phyloP scores from a whole-genome alignment of 495 filamentous ascomycete species.

The Podospora fimiseda region DNA sequence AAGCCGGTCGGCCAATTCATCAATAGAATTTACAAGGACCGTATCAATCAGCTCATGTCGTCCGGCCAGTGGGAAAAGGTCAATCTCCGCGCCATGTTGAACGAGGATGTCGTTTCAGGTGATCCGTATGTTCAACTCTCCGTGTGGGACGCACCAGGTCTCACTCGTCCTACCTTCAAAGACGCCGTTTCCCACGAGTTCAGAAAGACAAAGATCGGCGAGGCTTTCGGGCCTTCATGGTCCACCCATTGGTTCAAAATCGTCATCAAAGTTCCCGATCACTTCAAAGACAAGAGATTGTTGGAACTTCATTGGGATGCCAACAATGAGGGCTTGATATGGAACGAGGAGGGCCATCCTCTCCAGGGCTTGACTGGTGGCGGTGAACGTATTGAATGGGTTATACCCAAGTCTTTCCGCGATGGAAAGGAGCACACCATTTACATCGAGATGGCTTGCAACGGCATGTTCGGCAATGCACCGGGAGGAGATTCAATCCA shows the following conservation, averaged over 20 bases:
- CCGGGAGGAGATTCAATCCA: slow-evolving; percentile 80
- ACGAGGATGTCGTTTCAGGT: slow-evolving; percentile 65
- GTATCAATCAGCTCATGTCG: slow-evolving; percentile 72
- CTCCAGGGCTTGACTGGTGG: slow-evolving; percentile 91
- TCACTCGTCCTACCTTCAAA: slow-evolving; percentile 77
- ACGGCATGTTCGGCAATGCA: slow-evolving; percentile 95
- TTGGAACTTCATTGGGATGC: slow-evolving; percentile 95
- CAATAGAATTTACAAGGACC: slow-evolving; percentile 76
- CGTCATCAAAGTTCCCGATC: slow-evolving; percentile 64
- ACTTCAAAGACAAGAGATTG: slow-evolving; percentile 63
- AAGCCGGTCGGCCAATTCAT: slow-evolving; percentile 73
- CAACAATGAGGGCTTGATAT: slow-evolving; percentile 85
- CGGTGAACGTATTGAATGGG: slow-evolving; percentile 84
- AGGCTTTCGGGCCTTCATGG: slow-evolving; percentile 89
- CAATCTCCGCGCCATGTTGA: slow-evolving; percentile 72
- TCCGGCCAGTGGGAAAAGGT: slow-evolving; percentile 73
- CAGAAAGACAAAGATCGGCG: slow-evolving; percentile 64
- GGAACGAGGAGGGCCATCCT: slow-evolving; percentile 79
- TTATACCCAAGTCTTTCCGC: slow-evolving; percentile 69
- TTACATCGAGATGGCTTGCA: slow-evolving; percentile 98
- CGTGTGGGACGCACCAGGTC: slow-evolving; percentile 77
- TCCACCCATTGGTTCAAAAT: slow-evolving; percentile 98
- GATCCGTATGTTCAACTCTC: slow-evolving; percentile 74
- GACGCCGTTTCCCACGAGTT: slow-evolving; percentile 81
- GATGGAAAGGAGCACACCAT: slow-evolving; percentile 83